Evolutionary conservation across 2,329 filamentous ascomycete genomes (phyloP).

Genomic region (Fonsecaea multimorphosa): DNA sequence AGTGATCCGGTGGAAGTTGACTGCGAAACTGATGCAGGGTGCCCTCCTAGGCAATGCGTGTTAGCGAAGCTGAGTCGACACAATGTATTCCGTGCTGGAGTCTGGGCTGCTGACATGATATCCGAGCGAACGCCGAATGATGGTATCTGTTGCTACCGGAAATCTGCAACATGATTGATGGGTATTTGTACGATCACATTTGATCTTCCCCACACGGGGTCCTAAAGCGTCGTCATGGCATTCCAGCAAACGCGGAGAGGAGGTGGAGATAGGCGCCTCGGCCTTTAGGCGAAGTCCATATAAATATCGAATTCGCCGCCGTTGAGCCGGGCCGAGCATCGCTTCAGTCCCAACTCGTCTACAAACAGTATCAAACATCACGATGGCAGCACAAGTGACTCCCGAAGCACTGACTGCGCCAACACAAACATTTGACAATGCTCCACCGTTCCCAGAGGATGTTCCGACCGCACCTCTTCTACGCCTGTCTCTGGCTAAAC

Average conservation of each 20-base stretch:
- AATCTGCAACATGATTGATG: neutral
- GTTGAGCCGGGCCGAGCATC: neutral
- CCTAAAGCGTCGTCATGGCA: conserved; percentile 19
- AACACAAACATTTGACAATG: conserved; percentile 26
- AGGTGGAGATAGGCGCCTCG: conserved; percentile 26
- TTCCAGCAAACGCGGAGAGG: conserved; percentile 19
- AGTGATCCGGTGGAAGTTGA: neutral
- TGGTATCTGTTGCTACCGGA: neutral
- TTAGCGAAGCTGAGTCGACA: neutral
- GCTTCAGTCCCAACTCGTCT: neutral
- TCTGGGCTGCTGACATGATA: conserved; percentile 1
- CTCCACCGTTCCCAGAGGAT: conserved; percentile 51
- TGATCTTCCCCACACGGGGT: conserved; percentile 23
- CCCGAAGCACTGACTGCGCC: conserved; percentile 32
- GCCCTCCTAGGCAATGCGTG: neutral
- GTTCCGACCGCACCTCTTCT: conserved; percentile 54
- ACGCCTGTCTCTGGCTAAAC: conserved; percentile 49
- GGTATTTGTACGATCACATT: neutral
- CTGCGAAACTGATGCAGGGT: neutral
- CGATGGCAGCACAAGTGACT: conserved; percentile 27
- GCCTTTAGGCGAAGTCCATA: conserved; percentile 6
- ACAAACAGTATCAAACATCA: neutral
- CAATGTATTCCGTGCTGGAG: neutral
- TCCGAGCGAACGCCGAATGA: conserved; percentile 6
- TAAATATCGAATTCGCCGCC: conserved; percentile 14